These are phyloP conservation scores for Austroboletus eburneus DNA, from an alignment of 768 basidiomycete species.

Conservation along the genomic window DNA sequence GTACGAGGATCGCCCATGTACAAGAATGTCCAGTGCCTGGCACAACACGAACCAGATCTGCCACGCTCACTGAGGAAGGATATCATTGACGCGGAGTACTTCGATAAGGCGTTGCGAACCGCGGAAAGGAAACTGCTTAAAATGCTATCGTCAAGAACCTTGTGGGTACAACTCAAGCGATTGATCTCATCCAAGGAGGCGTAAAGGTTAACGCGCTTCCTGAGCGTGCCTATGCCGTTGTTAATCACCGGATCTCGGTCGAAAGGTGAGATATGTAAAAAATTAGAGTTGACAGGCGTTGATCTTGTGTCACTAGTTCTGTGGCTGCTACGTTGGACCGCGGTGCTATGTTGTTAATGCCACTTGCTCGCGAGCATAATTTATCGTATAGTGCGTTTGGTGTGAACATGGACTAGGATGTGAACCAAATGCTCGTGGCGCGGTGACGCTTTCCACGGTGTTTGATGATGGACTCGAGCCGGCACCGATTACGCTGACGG, in stretches of 20 bases:
- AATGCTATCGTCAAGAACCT: slow-evolving; percentile 41
- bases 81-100: slow-evolving; percentile 45
- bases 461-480: slow-evolving; percentile 52
- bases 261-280: slow-evolving; percentile 39
- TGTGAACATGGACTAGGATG: slow-evolving; percentile 30
- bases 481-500: slow-evolving; percentile 56
- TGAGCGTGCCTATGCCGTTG: slow-evolving; percentile 61
- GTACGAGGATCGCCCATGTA: slow-evolving; percentile 56
- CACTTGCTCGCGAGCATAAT: slow-evolving; percentile 50
- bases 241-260: slow-evolving; percentile 70
- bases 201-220: slow-evolving; percentile 79
- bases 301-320: slow-evolving; percentile 19
- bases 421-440: slow-evolving; percentile 38
- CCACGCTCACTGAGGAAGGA: slow-evolving; percentile 42
- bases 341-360: slow-evolving; percentile 39
- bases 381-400: slow-evolving; percentile 60
- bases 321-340: slow-evolving; percentile 42
- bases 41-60: slow-evolving; percentile 55
- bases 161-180: slow-evolving; percentile 71
- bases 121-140: slow-evolving; percentile 47
- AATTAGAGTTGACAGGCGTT: background rate
- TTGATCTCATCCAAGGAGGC: slow-evolving; percentile 65
- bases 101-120: slow-evolving; percentile 46
- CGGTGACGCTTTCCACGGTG: slow-evolving; percentile 46
- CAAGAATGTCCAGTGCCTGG: slow-evolving; percentile 59